Conservation (phyloP, 164 flowering plant species). For the Magnolia officinalis region DNA sequence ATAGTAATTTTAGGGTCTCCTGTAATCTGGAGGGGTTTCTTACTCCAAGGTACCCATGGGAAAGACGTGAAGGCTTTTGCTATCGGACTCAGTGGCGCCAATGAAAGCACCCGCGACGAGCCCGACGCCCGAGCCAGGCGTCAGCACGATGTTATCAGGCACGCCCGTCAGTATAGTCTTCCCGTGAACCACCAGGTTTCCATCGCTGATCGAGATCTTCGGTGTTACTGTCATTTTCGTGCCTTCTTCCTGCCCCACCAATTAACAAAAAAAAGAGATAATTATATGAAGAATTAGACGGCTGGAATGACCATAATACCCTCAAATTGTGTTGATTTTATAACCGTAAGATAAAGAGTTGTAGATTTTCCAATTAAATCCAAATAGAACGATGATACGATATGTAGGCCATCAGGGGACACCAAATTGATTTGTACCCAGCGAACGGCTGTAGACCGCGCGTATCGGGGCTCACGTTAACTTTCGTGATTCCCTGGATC, state of each 20-base stretch:
- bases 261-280: neutral
- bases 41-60: slow-evolving; percentile 84
- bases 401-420: too few species aligned
- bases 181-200: slow-evolving; percentile 86
- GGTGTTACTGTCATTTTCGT: slow-evolving; percentile 80
- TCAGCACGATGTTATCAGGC: slow-evolving; percentile 80
- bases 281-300: neutral
- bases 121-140: slow-evolving; percentile 66
- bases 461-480: neutral
- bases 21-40: slow-evolving; percentile 18
- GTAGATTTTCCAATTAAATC: too few species aligned
- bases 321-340: too few species aligned
- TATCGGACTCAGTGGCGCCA: slow-evolving; percentile 65
- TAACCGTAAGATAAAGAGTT: too few species aligned
- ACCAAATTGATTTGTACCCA: neutral
- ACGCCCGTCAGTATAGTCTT: slow-evolving; percentile 80
- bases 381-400: too few species aligned
- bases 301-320: too few species aligned
- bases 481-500: too few species aligned
- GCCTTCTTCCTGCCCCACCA: neutral
- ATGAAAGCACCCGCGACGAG: slow-evolving; percentile 71
- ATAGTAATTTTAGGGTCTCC: too few species aligned
- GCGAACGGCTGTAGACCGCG: neutral
- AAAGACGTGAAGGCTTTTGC: slow-evolving; percentile 81
- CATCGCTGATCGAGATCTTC: slow-evolving; percentile 62